A percentile compares a stretch with the other conserved stretches of the same genome.
phyloP scores from a whole-genome alignment of 208 protist genomes.

The Trichomonas tenax region DNA sequence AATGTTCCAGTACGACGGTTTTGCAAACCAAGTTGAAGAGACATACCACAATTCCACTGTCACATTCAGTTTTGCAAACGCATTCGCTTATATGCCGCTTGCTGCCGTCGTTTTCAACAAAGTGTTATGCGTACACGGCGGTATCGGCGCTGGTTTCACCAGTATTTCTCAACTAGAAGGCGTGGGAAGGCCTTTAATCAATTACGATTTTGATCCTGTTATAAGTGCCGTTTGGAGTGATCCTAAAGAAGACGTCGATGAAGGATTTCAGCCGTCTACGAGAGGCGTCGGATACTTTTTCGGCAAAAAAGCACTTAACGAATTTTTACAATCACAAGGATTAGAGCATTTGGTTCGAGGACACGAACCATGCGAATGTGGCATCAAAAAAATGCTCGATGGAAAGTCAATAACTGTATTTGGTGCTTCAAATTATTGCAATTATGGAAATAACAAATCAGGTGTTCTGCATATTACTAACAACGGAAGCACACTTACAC shows the following conservation, averaged over 20 bases:
- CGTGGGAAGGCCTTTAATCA: constrained; percentile 69
- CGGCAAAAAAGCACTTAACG: constrained; percentile 83
- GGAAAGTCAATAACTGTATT: constrained; percentile 94
- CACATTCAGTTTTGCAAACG: constrained; percentile 58
- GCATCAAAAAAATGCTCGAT: constrained; percentile 90
- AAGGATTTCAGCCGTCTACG: constrained; percentile 85
- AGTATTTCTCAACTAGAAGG: constrained; percentile 58
- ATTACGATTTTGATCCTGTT: constrained; percentile 37
- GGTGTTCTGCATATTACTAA: constrained; percentile 49
- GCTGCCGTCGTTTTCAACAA: constrained; percentile 44
- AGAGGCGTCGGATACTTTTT: constrained; percentile 71
- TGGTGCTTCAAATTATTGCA: constrained; percentile 97
- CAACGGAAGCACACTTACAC: not conserved
- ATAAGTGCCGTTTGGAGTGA: constrained; percentile 38
- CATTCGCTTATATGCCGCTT: constrained; percentile 61
- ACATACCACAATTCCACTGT: constrained; percentile 66
- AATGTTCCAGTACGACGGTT: constrained; percentile 74
- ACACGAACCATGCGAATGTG: constrained; percentile 48
- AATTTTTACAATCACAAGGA: constrained; percentile 93
- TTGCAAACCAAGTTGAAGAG: constrained; percentile 60
- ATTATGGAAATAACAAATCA: constrained; percentile 42
- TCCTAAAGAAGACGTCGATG: constrained; percentile 37
- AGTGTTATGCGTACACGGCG: constrained; percentile 53
- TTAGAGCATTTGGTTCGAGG: constrained; percentile 70
- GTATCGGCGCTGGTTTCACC: constrained; percentile 51